Base-by-base conservation (phyloP, 164 flowering plant species). In the Cinnamomum micranthum region DNA sequence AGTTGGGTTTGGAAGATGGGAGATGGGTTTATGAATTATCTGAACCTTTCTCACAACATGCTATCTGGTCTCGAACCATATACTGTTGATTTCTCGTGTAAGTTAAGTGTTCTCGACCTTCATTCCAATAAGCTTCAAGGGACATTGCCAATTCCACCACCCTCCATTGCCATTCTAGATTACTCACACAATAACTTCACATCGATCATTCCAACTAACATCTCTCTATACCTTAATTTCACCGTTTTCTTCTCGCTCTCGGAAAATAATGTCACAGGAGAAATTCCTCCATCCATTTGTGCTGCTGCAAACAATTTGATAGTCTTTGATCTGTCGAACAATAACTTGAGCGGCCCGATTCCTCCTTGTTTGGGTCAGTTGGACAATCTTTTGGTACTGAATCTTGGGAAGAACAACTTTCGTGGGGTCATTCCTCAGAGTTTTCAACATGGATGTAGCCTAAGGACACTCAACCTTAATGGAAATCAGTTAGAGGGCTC, bases 291-390 rank as follows among this genome's bases (percentile, higher is more conserved):
- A 4, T 87, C 89, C 1, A 35, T 90, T 2, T n/a, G n/a, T n/a
- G 77, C 81, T 58, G 84, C n/a, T 92, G 97, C 82, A 77, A 81
- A 60, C 0, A 41, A 22, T 25, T 84, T 88, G 19, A 76, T 41
- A 74, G 86, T 85, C 74, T 87, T 88, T 31, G 88, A 88, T 47
- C 74, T 91, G 12, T 89, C 95, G 0, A 22, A 73, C 10, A 92
- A 91, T 72, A 19, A 11, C 1, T 77, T 92, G 33, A 76, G 51
- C 31, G 89, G 92, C 1, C 7, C 1, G 1, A 82, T 91, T 4
- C 94, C 92, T 0, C 0, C 7, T 0, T 92, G 97, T 65, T 23
- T 92, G 14, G 28, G 35, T 65, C 9, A 50, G 12, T 41, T 64
- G 31, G 1, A 3, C 20, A 60, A 14, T 12, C 84, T 87, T n/a